Evolutionary conservation across 2,329 filamentous ascomycete species (phyloP).

Genomic region (Cladobotryum mycophilum): DNA sequence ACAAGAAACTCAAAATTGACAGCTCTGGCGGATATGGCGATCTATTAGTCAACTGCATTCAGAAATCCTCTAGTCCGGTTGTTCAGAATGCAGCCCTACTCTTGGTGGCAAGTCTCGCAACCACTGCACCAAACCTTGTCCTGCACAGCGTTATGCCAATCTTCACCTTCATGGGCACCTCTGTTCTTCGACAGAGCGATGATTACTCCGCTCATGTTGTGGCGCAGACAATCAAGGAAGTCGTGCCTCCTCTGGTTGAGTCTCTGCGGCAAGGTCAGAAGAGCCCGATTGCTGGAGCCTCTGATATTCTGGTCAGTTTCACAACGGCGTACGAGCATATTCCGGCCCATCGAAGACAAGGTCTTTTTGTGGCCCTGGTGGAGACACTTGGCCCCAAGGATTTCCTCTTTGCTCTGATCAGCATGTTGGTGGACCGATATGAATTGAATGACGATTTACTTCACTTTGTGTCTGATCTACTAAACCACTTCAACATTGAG

Average conservation of each 20-base stretch:
- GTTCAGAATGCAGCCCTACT: slow-evolving; percentile 90
- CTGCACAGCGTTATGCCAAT: slow-evolving; percentile 98
- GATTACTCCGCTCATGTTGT: slow-evolving; percentile 97
- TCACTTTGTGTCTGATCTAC: slow-evolving; percentile 68
- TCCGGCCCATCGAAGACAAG: slow-evolving; percentile 74
- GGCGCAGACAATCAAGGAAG: slow-evolving; percentile 87
- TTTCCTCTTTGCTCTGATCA: slow-evolving; percentile 79
- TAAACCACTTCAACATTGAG: slow-evolving; percentile 64
- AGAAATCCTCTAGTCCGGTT: slow-evolving; percentile 83
- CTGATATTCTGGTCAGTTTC: slow-evolving; percentile 90
- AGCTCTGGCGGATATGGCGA: slow-evolving; percentile 78
- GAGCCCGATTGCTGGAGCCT: slow-evolving; percentile 70
- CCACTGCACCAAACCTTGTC: slow-evolving; percentile 82
- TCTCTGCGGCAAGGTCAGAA: slow-evolving; percentile 78
- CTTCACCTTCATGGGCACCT: slow-evolving; percentile 96
- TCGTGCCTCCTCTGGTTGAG: slow-evolving; percentile 84
- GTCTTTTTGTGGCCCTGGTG: slow-evolving; percentile 77
- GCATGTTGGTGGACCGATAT: slow-evolving; percentile 88
- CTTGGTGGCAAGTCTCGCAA: slow-evolving; percentile 78
- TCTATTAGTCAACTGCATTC: slow-evolving; percentile 86
- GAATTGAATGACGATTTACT: slow-evolving; percentile 67
- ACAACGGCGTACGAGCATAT: slow-evolving; percentile 96
- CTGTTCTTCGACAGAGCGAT: slow-evolving; percentile 84
- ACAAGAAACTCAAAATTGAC: slow-evolving; percentile 61
- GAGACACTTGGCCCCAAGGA: slow-evolving; percentile 80